Conservation (phyloP, 192 early-diverging fungal genomes). For the Coemansia aciculifera region DNA sequence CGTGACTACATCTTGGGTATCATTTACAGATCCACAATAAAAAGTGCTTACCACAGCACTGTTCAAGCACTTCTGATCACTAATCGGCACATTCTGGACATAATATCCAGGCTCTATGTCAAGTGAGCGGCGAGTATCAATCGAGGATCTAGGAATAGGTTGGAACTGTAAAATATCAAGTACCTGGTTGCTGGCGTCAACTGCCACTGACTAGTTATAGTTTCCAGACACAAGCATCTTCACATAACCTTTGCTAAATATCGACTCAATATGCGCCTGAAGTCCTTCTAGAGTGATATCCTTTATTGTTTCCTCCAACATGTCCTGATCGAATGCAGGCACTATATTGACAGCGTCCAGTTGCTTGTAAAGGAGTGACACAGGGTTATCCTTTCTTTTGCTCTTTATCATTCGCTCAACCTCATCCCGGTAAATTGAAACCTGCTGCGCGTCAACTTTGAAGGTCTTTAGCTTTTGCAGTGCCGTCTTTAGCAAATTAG, state of each 20-base stretch:
- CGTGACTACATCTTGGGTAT: constrained; percentile 59
- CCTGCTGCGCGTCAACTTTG: no score
- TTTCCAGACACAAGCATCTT: constrained; percentile 80
- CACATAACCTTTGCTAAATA: constrained; percentile 64
- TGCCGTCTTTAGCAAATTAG: no score
- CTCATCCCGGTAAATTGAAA: no score
- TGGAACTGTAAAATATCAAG: constrained; percentile 59
- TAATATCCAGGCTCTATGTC: constrained; percentile 30
- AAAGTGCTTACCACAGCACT: constrained; percentile 75
- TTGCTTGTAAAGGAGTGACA: no score
- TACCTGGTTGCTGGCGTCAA: constrained; percentile 57
- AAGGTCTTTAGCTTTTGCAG: no score
- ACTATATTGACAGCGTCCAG: no score
- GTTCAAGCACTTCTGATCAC: constrained; percentile 75
- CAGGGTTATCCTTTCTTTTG: no score
- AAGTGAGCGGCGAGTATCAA: background rate
- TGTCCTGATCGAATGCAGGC: no score
- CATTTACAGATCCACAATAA: constrained; percentile 67
- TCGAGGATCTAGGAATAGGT: constrained; percentile 43
- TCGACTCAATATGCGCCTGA: constrained; percentile 64
- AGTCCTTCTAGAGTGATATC: constrained; percentile 69
- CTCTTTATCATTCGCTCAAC: no score
- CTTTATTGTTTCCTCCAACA: no score
- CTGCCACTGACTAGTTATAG: constrained; percentile 61
- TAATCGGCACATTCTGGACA: constrained; percentile 10